Base-by-base conservation (phyloP, 495 filamentous ascomycete species). In the Aspergillus heteromorphus region DNA sequence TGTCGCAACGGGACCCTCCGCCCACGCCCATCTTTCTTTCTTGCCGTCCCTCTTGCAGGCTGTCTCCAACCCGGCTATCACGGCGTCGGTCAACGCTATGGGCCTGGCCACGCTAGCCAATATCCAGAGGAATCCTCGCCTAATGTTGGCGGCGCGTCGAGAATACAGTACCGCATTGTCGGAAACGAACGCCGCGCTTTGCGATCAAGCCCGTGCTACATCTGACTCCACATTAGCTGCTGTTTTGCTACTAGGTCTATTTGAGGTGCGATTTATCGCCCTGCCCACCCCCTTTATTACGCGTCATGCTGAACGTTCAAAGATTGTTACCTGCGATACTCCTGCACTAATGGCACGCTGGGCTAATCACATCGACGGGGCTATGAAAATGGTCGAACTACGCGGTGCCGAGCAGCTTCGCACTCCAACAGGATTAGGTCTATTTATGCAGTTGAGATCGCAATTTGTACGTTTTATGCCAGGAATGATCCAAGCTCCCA, bases 241-340 rank as follows among this genome's bases (percentile, higher is more conserved):
- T 10, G 62, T 67, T 17, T 34, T 59, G 2, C 41, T 67, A 11
- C 42, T 67, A 34, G 50, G 57, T 11, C 30, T 65, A 13, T 67
- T 58, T 49, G 65, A 65, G 45, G 65, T 62, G 34, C 45, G 53
- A 52, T 13, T 25, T 43, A n/a, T n/a, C n/a, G 2, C 25, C 4
- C 1, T 41, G 16, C 6, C 34, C 11, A 8, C 10, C 10, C 20
- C n/a, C 7, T 17, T 20, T 45, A 20, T 17, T 36, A n/a, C 9
- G 14, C 4, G 16, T 18, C 21, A n/a, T 49, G 11, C 25, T 49
- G 11, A 53, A 31, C 11, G 5, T 45, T 40, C 14, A n/a, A 31
- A 36, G 51, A 29, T 56, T 1, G 34, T 56, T 19, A 52, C 53
- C 0, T 60, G 57, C 18, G 41, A 56, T 17, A 40, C 53, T 21